phyloP scores from a whole-genome alignment of 495 filamentous ascomycete genomes.

The Neurospora sp. region DNA sequence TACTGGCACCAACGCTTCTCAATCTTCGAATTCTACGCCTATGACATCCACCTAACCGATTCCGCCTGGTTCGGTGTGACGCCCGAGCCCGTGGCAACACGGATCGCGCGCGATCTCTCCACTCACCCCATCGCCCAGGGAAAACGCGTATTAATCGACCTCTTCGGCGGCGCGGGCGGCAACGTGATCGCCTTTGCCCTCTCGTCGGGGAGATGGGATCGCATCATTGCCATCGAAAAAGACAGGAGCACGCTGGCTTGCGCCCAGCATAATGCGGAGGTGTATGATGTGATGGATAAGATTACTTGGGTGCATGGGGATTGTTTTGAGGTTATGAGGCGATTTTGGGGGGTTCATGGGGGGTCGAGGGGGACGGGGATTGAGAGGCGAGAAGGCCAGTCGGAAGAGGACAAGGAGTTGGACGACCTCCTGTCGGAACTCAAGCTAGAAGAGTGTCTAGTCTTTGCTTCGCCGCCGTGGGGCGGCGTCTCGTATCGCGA shows the following conservation, averaged over 20 bases:
- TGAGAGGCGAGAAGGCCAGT: no score
- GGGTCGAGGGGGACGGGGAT: no score
- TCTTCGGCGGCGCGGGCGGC: constrained; percentile 84
- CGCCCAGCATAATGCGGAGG: constrained; percentile 81
- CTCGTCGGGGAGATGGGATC: constrained; percentile 55
- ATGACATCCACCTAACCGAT: constrained; percentile 82
- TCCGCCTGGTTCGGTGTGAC: constrained; percentile 95
- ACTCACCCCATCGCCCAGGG: constrained; percentile 18
- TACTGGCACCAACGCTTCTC: constrained; percentile 83
- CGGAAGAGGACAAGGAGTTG: constrained; percentile 6
- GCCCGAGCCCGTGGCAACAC: constrained; percentile 74
- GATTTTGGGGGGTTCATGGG: background rate
- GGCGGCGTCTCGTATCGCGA: constrained; percentile 76
- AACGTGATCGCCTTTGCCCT: constrained; percentile 91
- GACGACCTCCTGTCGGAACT: constrained; percentile 33
- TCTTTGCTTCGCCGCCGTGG: constrained; percentile 90
- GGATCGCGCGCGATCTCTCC: constrained; percentile 67
- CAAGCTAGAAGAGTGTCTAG: constrained; percentile 31
- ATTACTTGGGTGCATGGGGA: constrained; percentile 82
- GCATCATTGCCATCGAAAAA: constrained; percentile 80
- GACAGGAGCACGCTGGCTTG: constrained; percentile 67
- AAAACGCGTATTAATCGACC: constrained; percentile 62
- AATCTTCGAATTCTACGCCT: constrained; percentile 72
- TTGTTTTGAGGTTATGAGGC: constrained; percentile 49
- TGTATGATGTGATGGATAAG: constrained; percentile 66